These are phyloP conservation scores for Oryza glumipatula DNA, from an alignment of 176 grass and related monocot genomes.

Conservation along the genomic window DNA sequence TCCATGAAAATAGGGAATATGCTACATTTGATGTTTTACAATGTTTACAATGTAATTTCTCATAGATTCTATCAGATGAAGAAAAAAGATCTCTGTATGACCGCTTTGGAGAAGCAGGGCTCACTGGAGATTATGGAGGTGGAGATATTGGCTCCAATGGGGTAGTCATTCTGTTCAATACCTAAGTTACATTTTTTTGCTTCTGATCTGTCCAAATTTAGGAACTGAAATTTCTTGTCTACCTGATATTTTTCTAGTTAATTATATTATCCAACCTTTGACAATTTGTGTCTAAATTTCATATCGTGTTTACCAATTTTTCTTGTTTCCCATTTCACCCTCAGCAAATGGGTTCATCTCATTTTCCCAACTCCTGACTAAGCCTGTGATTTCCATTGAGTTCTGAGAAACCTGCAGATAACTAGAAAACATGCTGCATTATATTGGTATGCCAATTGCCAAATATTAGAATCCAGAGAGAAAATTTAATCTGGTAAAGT, in stretches of 20 bases:
- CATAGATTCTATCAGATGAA: conserved; percentile 85
- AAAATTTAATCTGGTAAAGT: background rate
- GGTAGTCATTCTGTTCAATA: conserved; percentile 50
- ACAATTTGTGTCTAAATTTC: background rate
- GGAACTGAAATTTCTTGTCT: background rate
- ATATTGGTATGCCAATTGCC: background rate
- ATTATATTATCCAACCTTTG: conserved; percentile 7
- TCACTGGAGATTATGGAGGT: conserved; percentile 45
- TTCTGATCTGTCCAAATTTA: conserved; percentile 5
- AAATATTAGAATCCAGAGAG: background rate
- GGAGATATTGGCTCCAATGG: conserved; percentile 52
- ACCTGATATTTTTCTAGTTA: background rate
- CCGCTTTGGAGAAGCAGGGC: conserved; percentile 68
- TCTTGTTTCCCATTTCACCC: conserved; percentile 12
- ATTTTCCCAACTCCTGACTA: background rate
- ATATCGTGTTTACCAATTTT: background rate
- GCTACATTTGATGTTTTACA: background rate
- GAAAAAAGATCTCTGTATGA: conserved; percentile 91
- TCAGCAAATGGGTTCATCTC: background rate
- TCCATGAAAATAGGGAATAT: background rate
- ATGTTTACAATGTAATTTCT: conserved; percentile 27
- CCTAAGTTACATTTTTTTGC: conserved; percentile 8
- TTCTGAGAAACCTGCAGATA: conserved; percentile 14
- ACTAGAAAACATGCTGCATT: background rate
- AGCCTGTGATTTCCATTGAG: conserved; percentile 18